Conservation (phyloP, 208 protist genomes). For the Leishmania arabica region DNA sequence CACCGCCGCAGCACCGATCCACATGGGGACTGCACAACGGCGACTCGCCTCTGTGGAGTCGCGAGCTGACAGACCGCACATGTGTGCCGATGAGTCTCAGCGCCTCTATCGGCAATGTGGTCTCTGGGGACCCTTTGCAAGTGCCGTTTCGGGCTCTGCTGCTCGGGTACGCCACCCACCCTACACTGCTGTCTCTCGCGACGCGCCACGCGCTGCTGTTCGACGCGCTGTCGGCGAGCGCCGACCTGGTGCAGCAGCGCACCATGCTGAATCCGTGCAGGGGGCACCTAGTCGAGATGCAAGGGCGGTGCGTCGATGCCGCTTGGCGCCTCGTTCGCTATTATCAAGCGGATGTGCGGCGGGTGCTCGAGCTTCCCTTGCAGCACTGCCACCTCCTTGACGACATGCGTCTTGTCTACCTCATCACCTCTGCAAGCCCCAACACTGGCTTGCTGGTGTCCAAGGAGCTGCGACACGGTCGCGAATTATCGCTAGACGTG, state of each 20-base stretch:
- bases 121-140: slow-evolving; percentile 3
- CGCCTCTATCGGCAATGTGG: background rate
- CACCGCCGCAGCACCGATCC: background rate
- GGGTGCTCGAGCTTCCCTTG: slow-evolving; percentile 8
- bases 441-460: slow-evolving; percentile 16
- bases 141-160: slow-evolving; percentile 20
- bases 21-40: background rate
- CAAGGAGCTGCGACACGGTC: slow-evolving; percentile 6
- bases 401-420: slow-evolving; percentile 23
- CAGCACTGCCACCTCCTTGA: slow-evolving; percentile 15
- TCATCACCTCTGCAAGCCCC: slow-evolving; percentile 5
- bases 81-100: background rate
- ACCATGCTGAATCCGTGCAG: slow-evolving; percentile 31
- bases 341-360: slow-evolving; percentile 10
- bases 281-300: slow-evolving; percentile 27
- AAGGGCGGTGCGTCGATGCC: slow-evolving; percentile 26
- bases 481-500: slow-evolving; percentile 8
- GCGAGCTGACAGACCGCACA: slow-evolving; percentile 8
- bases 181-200: slow-evolving; percentile 14
- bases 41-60: slow-evolving; percentile 2
- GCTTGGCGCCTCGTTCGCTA: slow-evolving; percentile 12
- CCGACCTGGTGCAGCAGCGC: slow-evolving; percentile 30
- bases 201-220: slow-evolving; percentile 31
- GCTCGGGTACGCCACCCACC: slow-evolving; percentile 22
- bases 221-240: slow-evolving; percentile 18